Evolutionary conservation across 495 filamentous ascomycete species (phyloP), one percentile per base, ranked within the genome.

Genomic region (Coniosporium apollinis): DNA sequence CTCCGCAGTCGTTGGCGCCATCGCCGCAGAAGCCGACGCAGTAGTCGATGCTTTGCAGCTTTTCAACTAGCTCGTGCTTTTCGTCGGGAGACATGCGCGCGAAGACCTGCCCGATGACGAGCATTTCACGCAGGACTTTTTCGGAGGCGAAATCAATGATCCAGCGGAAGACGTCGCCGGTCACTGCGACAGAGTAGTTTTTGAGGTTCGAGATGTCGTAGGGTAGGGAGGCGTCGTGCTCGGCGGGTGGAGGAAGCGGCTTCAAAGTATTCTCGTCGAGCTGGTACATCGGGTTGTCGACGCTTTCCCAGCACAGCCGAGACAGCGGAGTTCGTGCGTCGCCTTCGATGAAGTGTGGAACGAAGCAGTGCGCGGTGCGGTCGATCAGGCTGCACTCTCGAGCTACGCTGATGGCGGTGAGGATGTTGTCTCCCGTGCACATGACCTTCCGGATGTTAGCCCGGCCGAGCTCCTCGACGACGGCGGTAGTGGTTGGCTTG

Each of bases 11-110:
- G 55, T 99, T 99, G 15, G 91, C 91, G 31, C 91, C 91, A 51
- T 99, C 91, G 26, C 91, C 91, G 45, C 91, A 99, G 56, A 99
- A 99, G 15, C 91, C 86, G 48, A 73, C 81, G 48, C 82, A 92
- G 56, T 96, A 96, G 52, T 85, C 89, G 38, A 99, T 79, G 43
- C 82, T 85, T 49, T 99, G 91, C 14, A 99, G 69, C 51, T 93
- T 96, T 54, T 96, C 86, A 9, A 99, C 84, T 7, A 99, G 64
- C 51, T 99, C 91, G 53, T 96, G 87, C 51, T 99, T 99, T 57
- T 99, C 89, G 54, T 99, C 91, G 0, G 91, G 91, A 11, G 86
- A 94, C 91, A 99, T 99, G 41, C 91, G 74, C 17, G 91, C 91
- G 57, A 93, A 99, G 1, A 99, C 81, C 61, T 89, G 89, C 17